Conservation (phyloP, 2,329 filamentous ascomycete genomes). For the Aspergillus japonicus region DNA sequence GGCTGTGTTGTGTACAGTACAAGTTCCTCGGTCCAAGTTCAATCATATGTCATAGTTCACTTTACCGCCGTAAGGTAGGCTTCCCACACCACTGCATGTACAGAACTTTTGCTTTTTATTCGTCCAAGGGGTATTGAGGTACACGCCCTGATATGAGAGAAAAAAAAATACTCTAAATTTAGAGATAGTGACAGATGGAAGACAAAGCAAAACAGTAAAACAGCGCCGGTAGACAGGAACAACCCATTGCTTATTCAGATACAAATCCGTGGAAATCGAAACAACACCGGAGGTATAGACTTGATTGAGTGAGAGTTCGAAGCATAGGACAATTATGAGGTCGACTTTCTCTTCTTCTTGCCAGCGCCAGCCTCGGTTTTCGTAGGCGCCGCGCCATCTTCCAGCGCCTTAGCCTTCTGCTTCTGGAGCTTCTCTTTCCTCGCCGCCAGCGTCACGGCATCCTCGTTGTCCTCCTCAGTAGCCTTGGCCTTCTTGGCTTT, state of each 20-base stretch:
- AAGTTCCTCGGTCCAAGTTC: not conserved
- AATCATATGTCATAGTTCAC: not conserved
- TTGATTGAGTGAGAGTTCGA: not conserved
- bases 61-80: not conserved
- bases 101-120: slow-evolving; percentile 19
- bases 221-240: slow-evolving; percentile 30
- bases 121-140: slow-evolving; percentile 23
- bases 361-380: slow-evolving; percentile 16
- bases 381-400: slow-evolving; percentile 40
- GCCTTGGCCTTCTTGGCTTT: slow-evolving; percentile 43
- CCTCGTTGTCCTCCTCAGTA: slow-evolving; percentile 41
- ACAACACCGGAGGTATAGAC: slow-evolving; percentile 27
- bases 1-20: not conserved
- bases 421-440: slow-evolving; percentile 51
- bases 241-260: slow-evolving; percentile 24
- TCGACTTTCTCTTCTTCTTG: slow-evolving; percentile 44
- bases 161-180: not conserved
- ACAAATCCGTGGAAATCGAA: slow-evolving; percentile 16
- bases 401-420: slow-evolving; percentile 49
- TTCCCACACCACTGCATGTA: not conserved
- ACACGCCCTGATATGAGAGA: not conserved
- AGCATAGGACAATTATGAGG: slow-evolving; percentile 30
- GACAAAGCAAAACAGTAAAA: slow-evolving; percentile 26
- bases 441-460: slow-evolving; percentile 33
- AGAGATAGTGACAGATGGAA: not conserved